Base-by-base conservation (phyloP, 1,284 basidiomycete genomes). In the Schizopora paradoxa region DNA sequence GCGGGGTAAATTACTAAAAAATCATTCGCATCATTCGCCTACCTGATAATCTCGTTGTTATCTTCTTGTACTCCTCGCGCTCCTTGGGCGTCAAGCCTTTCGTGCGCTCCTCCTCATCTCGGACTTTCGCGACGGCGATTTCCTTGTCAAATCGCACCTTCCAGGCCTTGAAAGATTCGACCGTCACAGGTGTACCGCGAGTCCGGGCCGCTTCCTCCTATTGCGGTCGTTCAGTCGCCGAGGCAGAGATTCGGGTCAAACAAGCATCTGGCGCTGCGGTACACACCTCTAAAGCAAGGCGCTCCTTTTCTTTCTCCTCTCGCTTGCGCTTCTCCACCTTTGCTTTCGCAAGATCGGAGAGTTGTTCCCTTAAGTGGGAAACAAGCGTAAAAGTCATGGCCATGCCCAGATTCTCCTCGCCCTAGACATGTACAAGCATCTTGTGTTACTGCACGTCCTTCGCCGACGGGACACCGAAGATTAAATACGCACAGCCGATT, bases 341-440 rank as follows among this genome's bases (percentile, higher is more conserved):
- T 36, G 69, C 61, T 36, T 73, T 73, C 34, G 90, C 75, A 25
- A 94, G 65, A 11, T 62, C 60, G 2, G 82, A 78, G 10, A 97
- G 68, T 40, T 80, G 74, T 61, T 97, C 94, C 51, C 88, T 76
- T 36, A 97, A 74, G 56, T 91, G 86, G 2, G 90, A 86, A 3
- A 92, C 87, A 5, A 99, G 73, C 0, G 94, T 91, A 61, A 97
- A 99, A 8, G 92, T 94, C 93, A 98, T 97, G 2, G 95, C 92
- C 86, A 97, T 95, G 29, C 93, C 93, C 19, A 92, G 61, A 56
- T 90, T 94, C 60, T 97, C 93, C 60, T 87, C 79, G 22, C 86
- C 93, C 90, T 93, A 54, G 13, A 52, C n/a, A n/a, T n/a, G 47
- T 38, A 32, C 41, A 48, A 21, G 13, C 40, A n/a, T 19, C 6